phyloP scores from a whole-genome alignment of 768 basidiomycete species.

The Mycena venus region DNA sequence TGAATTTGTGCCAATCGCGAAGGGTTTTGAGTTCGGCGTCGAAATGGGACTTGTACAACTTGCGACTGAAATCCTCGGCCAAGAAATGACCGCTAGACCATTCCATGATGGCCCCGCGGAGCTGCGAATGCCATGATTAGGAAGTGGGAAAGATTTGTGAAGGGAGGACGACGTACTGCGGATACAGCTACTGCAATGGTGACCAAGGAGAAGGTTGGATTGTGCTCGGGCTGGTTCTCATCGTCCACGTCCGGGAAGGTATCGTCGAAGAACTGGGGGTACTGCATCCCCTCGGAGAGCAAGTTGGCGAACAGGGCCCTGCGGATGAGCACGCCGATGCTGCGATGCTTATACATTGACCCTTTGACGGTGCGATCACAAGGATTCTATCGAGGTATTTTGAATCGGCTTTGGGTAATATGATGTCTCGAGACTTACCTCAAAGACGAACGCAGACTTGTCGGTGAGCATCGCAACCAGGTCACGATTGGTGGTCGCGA shows the following conservation, averaged over 20 bases:
- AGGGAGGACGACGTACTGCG: neutral
- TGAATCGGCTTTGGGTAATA: neutral
- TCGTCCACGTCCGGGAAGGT: neutral
- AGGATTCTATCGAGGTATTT: neutral
- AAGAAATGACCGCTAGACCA: constrained; percentile 11
- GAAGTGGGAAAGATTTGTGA: too few relatives aligned
- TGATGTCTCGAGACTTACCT: neutral
- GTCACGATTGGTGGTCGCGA: neutral
- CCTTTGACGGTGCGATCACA: neutral
- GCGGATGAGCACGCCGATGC: neutral
- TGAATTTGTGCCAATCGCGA: constrained; percentile 1
- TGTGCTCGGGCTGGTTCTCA: neutral
- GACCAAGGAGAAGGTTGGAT: constrained; percentile 7
- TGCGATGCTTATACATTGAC: neutral
- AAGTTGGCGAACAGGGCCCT: neutral
- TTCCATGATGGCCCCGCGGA: constrained; percentile 10
- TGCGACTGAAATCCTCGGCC: neutral
- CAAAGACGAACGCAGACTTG: constrained; percentile 5
- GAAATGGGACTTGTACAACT: constrained; percentile 1
- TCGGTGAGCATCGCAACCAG: neutral
- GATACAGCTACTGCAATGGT: neutral
- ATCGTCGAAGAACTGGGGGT: constrained; percentile 11
- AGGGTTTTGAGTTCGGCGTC: constrained; percentile 12
- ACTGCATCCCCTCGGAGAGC: constrained; percentile 8
- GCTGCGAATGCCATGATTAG: neutral